A percentile compares a stretch with the other conserved stretches of the same genome.
Conservation (phyloP, 495 filamentous ascomycete species). For the Evernia prunastri region DNA sequence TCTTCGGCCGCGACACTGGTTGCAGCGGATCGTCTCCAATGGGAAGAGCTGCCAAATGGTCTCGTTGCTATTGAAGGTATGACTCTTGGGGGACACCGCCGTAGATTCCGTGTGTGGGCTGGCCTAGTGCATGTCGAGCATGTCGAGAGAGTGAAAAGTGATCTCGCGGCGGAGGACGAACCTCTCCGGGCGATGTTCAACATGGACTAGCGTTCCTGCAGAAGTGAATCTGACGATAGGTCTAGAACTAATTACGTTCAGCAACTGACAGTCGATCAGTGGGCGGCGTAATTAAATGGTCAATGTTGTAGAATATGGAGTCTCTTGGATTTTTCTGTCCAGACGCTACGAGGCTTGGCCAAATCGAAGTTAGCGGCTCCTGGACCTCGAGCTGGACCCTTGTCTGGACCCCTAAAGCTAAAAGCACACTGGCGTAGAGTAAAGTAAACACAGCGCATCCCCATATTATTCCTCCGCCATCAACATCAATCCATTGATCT, state of each 20-base stretch:
- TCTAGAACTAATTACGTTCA: not conserved
- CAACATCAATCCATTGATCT: not conserved
- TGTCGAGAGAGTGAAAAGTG: constrained; percentile 4
- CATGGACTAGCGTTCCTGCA: constrained; percentile 11
- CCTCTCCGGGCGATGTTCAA: constrained; percentile 24
- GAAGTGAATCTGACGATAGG: not conserved
- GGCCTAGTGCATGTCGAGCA: constrained; percentile 15
- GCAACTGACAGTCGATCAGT: not conserved
- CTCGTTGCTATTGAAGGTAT: not conserved
- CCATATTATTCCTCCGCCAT: not conserved
- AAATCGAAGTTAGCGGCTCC: not conserved
- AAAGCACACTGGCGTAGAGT: not conserved
- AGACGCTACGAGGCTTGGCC: not conserved
- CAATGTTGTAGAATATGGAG: not conserved
- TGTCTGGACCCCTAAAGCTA: not conserved
- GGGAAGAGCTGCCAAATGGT: constrained; percentile 10
- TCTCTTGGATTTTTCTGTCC: constrained; percentile 2
- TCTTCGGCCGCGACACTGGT: constrained; percentile 25
- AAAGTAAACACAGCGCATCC: not conserved
- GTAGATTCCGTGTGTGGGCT: not conserved
- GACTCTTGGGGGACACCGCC: not conserved
- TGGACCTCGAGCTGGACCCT: constrained; percentile 7
- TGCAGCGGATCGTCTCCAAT: constrained; percentile 26
- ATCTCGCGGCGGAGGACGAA: constrained; percentile 20
- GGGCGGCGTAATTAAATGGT: not conserved